These are phyloP conservation scores for Cercospora citrullina DNA, from an alignment of 2,329 filamentous ascomycete species.

Conservation along the genomic window DNA sequence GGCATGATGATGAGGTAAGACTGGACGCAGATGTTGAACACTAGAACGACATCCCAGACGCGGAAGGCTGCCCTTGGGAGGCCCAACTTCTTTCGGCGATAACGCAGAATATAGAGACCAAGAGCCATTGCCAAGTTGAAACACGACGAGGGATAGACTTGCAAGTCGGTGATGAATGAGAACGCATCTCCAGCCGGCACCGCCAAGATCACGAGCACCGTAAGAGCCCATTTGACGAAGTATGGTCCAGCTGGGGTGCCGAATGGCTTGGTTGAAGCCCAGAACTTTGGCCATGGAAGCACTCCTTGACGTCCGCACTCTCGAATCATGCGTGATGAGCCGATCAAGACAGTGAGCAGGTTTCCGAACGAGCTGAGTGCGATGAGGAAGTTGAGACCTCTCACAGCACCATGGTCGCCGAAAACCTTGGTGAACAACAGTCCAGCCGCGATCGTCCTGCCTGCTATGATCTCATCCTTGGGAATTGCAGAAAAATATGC, in stretches of 20 bases:
- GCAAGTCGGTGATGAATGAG: constrained; percentile 54
- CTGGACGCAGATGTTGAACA: constrained; percentile 62
- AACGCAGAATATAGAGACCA: constrained; percentile 60
- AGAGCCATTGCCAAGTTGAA: constrained; percentile 60
- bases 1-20: constrained; percentile 67
- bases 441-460: constrained; percentile 56
- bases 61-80: constrained; percentile 55
- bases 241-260: constrained; percentile 64
- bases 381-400: constrained; percentile 59
- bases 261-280: constrained; percentile 64
- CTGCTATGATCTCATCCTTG: constrained; percentile 50
- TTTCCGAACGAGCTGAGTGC: constrained; percentile 61
- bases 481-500: constrained; percentile 61
- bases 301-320: constrained; percentile 64
- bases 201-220: constrained; percentile 60
- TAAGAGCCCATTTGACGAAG: constrained; percentile 50
- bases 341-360: constrained; percentile 57
- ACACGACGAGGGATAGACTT: constrained; percentile 58
- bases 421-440: constrained; percentile 63
- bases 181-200: constrained; percentile 65
- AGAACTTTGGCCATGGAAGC: constrained; percentile 60
- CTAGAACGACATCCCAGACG: constrained; percentile 59
- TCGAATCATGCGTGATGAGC: constrained; percentile 57
- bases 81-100: constrained; percentile 54
- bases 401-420: constrained; percentile 50